Conservation (phyloP, 495 filamentous ascomycete genomes). For the Xylaria cubensis region DNA sequence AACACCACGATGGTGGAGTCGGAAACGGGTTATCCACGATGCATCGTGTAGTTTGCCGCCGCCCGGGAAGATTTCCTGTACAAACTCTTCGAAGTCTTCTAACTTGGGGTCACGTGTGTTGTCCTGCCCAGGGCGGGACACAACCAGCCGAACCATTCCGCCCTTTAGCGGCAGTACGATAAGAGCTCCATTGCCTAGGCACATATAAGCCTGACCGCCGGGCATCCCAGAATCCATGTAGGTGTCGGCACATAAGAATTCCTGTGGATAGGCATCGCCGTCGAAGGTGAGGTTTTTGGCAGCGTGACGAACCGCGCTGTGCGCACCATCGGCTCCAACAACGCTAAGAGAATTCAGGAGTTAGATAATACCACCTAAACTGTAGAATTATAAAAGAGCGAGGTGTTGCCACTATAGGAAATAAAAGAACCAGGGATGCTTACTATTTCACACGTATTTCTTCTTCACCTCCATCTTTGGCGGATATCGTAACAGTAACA, state of each 20-base stretch:
- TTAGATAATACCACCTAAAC: background rate
- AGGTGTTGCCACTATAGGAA: background rate
- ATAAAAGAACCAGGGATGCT: background rate
- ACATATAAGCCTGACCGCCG: conserved; percentile 27
- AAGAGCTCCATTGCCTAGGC: conserved; percentile 37
- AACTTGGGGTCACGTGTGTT: conserved; percentile 34
- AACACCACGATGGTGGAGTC: conserved; percentile 44
- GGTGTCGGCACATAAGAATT: conserved; percentile 51
- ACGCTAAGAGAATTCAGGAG: background rate
- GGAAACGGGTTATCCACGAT: conserved; percentile 45
- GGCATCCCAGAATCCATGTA: conserved; percentile 39
- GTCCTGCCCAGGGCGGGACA: conserved; percentile 22
- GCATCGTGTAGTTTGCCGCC: conserved; percentile 41
- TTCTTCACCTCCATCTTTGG: conserved; percentile 19
- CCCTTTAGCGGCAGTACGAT: conserved; percentile 41
- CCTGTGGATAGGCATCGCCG: conserved; percentile 47
- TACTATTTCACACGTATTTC: conserved; percentile 31
- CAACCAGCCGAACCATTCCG: conserved; percentile 43
- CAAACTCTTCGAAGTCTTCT: conserved; percentile 34
- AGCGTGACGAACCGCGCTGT: conserved; percentile 45
- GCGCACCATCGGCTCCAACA: conserved; percentile 53
- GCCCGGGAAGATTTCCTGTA: conserved; percentile 36
- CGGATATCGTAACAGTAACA: conserved; percentile 13
- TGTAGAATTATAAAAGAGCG: background rate
- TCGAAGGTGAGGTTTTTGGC: conserved; percentile 44